phyloP scores from a whole-genome alignment of 176 grass and related monocot genomes.

The Musa schizocarpa region DNA sequence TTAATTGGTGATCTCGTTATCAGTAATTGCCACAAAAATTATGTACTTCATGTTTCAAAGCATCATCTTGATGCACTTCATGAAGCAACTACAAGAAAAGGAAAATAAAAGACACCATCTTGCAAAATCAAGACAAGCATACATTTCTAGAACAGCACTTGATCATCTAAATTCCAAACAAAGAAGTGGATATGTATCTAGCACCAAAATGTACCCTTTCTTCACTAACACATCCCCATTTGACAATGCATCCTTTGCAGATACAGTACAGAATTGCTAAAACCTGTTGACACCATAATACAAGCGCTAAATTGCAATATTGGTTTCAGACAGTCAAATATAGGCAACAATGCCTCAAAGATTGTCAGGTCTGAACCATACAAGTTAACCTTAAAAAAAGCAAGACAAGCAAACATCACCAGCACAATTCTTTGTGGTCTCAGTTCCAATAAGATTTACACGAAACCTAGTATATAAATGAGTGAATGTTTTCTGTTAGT shows the following conservation, averaged over 20 bases:
- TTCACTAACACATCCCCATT: neutral
- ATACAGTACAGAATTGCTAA: neutral
- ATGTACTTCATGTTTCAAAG: neutral
- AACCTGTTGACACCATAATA: neutral
- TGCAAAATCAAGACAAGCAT: neutral
- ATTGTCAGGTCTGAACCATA: neutral
- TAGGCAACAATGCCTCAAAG: neutral
- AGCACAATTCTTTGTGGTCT: too few species aligned
- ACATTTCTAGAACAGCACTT: neutral
- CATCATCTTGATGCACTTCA: neutral
- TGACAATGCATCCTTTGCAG: neutral
- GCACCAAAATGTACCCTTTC: neutral
- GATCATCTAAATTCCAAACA: neutral
- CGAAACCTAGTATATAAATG: neutral
- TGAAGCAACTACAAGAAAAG: neutral
- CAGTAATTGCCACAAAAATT: too few species aligned
- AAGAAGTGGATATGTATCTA: neutral
- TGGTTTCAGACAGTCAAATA: neutral
- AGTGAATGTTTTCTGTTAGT: too few species aligned
- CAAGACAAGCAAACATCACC: neutral
- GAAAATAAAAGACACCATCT: neutral
- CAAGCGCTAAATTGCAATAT: neutral
- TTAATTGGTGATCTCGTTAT: too few species aligned
- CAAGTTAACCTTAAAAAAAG: neutral
- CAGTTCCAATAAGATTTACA: neutral